Conservation (phyloP, 805 yeast species). For the Yueomyces sp. region DNA sequence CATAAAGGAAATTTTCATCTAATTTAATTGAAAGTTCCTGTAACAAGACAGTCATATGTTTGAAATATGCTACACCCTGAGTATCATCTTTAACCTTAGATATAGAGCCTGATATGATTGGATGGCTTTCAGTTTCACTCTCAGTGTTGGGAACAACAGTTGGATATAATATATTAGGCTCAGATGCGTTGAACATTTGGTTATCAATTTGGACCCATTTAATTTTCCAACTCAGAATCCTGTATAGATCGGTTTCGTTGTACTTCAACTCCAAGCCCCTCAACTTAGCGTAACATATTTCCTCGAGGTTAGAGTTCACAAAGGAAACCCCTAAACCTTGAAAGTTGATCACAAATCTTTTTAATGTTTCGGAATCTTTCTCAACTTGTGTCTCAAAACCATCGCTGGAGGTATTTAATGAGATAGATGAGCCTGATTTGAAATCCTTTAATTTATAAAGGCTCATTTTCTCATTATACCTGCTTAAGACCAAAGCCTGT, state of each 20-base stretch:
- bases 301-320: constrained; percentile 57
- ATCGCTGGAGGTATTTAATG: constrained; percentile 26
- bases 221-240: constrained; percentile 62
- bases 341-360: constrained; percentile 42
- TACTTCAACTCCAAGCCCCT: constrained; percentile 71
- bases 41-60: constrained; percentile 76
- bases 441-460: constrained; percentile 40
- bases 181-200: constrained; percentile 76
- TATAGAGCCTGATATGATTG: constrained; percentile 76
- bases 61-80: constrained; percentile 82
- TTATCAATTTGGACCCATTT: constrained; percentile 96
- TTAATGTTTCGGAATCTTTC: constrained; percentile 24
- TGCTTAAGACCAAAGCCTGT: constrained; percentile 72
- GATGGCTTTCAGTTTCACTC: constrained; percentile 76
- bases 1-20: constrained; percentile 85
- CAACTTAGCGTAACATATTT: constrained; percentile 69
- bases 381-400: constrained; percentile 37
- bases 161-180: constrained; percentile 82
- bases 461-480: constrained; percentile 68
- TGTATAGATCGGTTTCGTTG: constrained; percentile 74
- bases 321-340: constrained; percentile 84
- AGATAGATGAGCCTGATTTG: constrained; percentile 19
- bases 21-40: constrained; percentile 89
- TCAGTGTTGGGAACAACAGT: constrained; percentile 76
- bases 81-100: constrained; percentile 77